These are phyloP conservation scores for Diaporthe destruens DNA, from an alignment of 2,329 filamentous ascomycete genomes.

Conservation along the genomic window DNA sequence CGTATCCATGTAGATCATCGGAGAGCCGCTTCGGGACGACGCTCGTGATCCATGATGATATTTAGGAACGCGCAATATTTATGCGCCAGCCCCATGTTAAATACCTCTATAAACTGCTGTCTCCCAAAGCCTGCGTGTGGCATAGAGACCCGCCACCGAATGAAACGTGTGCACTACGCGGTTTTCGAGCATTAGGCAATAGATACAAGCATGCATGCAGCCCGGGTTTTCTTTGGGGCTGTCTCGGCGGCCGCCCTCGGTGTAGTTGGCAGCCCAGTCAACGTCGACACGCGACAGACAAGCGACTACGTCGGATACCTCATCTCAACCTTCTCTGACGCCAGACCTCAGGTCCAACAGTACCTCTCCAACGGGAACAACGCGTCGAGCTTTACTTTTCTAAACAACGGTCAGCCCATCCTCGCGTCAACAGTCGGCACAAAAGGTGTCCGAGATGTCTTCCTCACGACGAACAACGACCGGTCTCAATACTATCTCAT, in stretches of 20 bases:
- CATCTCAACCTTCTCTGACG: constrained; percentile 53
- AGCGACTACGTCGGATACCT: constrained; percentile 51
- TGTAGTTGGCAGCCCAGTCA: neutral
- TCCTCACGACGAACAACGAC: constrained; percentile 50
- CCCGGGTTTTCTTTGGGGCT: neutral
- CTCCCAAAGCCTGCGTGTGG: neutral
- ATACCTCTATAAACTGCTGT: neutral
- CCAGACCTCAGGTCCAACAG: constrained; percentile 50
- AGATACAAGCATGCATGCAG: neutral
- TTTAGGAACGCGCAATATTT: neutral
- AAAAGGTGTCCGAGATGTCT: constrained; percentile 52
- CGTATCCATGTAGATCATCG: constrained; percentile 16
- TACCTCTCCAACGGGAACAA: constrained; percentile 51
- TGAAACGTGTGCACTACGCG: no score
- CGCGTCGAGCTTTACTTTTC: constrained; percentile 49
- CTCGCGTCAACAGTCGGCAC: constrained; percentile 52
- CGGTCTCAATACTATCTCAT: constrained; percentile 53
- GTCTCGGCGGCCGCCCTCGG: constrained; percentile 12
- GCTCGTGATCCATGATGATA: constrained; percentile 9
- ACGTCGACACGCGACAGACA: constrained; percentile 6
- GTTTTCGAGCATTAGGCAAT: neutral
- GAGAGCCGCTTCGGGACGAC: constrained; percentile 21
- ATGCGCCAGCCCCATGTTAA: neutral
- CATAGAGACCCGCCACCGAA: neutral
- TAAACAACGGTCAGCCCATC: constrained; percentile 51